Conservation (phyloP, 176 grass and related monocot species). For the Aegilops speltoides region DNA sequence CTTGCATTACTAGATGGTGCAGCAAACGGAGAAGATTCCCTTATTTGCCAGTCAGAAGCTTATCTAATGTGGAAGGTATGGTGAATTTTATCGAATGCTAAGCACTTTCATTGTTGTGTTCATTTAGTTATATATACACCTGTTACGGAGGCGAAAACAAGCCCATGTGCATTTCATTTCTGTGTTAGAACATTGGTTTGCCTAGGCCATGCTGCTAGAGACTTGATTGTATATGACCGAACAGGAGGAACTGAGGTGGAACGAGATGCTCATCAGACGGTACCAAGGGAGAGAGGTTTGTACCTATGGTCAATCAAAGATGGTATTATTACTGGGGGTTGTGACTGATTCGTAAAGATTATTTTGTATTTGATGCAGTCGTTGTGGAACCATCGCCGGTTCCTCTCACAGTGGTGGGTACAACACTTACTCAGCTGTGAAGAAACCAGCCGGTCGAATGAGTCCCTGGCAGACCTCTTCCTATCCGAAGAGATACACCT, state of each 20-base stretch:
- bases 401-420: conserved; percentile 76
- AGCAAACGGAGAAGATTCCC: conserved; percentile 25
- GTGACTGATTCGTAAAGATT: not conserved
- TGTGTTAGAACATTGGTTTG: conserved; percentile 13
- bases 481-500: conserved; percentile 59
- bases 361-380: conserved; percentile 38
- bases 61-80: conserved; percentile 54
- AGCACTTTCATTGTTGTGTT: not conserved
- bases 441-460: not conserved
- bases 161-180: not conserved
- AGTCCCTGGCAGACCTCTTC: conserved; percentile 49
- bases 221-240: conserved; percentile 14
- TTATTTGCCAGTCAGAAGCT: conserved; percentile 35
- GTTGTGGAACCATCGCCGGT: conserved; percentile 81
- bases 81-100: conserved; percentile 9
- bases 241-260: conserved; percentile 82
- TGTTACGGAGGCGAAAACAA: not conserved
- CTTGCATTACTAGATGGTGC: conserved; percentile 42
- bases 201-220: conserved; percentile 15
- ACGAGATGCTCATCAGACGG: conserved; percentile 69
- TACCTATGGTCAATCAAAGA: not conserved
- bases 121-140: conserved; percentile 5
- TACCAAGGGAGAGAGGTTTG: conserved; percentile 89
- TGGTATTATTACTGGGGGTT: not conserved
- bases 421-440: conserved; percentile 25